Conservation (phyloP, 2,329 filamentous ascomycete genomes). For the Cercospora citrullina region DNA sequence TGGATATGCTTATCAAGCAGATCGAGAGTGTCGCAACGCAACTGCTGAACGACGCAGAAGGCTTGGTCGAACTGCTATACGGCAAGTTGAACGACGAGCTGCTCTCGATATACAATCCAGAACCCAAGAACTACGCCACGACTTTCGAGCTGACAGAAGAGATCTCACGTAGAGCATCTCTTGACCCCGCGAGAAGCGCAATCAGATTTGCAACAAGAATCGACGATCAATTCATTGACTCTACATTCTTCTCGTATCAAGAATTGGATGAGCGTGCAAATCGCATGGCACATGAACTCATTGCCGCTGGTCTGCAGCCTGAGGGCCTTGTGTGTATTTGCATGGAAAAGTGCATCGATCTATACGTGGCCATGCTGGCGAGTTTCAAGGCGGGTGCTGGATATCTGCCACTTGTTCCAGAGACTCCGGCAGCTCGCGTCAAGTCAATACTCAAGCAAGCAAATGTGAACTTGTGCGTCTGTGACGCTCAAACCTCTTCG, state of each 20-base stretch:
- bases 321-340: conserved; percentile 69
- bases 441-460: conserved; percentile 64
- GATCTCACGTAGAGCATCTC: conserved; percentile 56
- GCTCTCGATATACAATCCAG: conserved; percentile 47
- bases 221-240: conserved; percentile 38
- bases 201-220: conserved; percentile 63
- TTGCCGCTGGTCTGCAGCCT: conserved; percentile 47
- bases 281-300: conserved; percentile 59
- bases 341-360: conserved; percentile 69
- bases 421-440: conserved; percentile 64
- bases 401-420: conserved; percentile 76
- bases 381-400: conserved; percentile 73
- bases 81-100: conserved; percentile 29
- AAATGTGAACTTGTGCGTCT: conserved; percentile 51
- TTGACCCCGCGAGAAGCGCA: conserved; percentile 58
- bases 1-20: conserved; percentile 60
- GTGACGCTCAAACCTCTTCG: conserved; percentile 29
- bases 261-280: conserved; percentile 67
- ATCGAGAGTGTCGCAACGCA: conserved; percentile 55
- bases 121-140: conserved; percentile 30
- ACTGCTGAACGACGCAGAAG: conserved; percentile 45
- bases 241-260: conserved; percentile 59
- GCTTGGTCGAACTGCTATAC: conserved; percentile 38
- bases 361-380: conserved; percentile 75
- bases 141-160: conserved; percentile 42